Conservation (phyloP, 495 filamentous ascomycete species). For the Friedmanniomyces simplex region DNA sequence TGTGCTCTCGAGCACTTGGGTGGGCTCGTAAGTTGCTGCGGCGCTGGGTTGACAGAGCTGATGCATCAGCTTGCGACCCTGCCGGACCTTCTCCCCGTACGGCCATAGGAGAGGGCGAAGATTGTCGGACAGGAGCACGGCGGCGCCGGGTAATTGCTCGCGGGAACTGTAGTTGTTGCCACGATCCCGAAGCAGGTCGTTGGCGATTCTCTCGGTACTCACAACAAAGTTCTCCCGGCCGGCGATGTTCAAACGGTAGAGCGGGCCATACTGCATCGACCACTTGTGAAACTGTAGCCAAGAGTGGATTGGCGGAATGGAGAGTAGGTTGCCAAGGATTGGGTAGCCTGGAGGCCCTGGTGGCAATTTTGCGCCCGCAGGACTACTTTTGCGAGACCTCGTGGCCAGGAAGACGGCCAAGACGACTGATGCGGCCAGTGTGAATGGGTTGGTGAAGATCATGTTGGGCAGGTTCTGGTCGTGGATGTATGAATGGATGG, state of each 20-base stretch:
- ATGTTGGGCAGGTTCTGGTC: no score
- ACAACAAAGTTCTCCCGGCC: slow-evolving; percentile 27
- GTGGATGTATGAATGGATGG: no score
- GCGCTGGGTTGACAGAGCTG: slow-evolving; percentile 17
- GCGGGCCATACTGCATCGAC: slow-evolving; percentile 33
- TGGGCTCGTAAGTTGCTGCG: slow-evolving; percentile 35
- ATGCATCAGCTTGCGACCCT: slow-evolving; percentile 26
- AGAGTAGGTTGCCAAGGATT: slow-evolving; percentile 23
- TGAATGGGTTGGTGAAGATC: no score
- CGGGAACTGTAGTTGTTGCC: slow-evolving; percentile 29
- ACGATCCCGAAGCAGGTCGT: slow-evolving; percentile 32
- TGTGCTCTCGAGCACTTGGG: background rate
- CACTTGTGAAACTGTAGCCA: slow-evolving; percentile 38
- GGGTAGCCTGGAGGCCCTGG: no score
- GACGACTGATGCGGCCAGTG: no score
- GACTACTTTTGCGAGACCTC: no score
- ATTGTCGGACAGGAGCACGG: slow-evolving; percentile 11
- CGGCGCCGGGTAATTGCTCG: slow-evolving; percentile 20
- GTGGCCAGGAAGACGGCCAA: no score
- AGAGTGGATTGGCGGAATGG: slow-evolving; percentile 25
- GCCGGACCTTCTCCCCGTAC: slow-evolving; percentile 16
- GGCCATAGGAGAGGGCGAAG: slow-evolving; percentile 13
- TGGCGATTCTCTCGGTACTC: slow-evolving; percentile 32
- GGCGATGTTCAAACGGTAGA: slow-evolving; percentile 29
- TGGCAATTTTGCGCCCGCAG: no score